A percentile compares a stretch with the other conserved stretches of the same genome.
phyloP scores from a whole-genome alignment of 176 grass and related monocot species.

The Aegilops speltoides region DNA sequence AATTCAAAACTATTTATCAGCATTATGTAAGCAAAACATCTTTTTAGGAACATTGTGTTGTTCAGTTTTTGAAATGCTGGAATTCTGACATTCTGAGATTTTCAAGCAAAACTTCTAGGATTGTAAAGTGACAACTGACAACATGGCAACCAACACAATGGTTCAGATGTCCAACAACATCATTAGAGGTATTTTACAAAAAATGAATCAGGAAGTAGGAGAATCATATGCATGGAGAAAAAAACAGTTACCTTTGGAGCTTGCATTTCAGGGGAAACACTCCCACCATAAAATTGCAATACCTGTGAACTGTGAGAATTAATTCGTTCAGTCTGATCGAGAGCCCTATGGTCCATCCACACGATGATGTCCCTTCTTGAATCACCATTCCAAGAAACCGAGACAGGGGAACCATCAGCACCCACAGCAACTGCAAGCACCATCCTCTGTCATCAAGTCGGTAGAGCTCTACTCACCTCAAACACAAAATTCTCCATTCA shows the following conservation, averaged over 20 bases:
- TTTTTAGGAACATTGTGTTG: neutral
- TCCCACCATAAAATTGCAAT: slow-evolving; percentile 86
- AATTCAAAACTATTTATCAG: neutral
- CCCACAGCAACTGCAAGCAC: slow-evolving; percentile 77
- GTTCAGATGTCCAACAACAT: neutral
- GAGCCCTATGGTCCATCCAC: slow-evolving; percentile 97
- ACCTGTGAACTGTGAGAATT: slow-evolving; percentile 68
- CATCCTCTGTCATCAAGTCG: neutral
- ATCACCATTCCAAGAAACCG: slow-evolving; percentile 82
- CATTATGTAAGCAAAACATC: neutral
- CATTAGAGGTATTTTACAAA: neutral
- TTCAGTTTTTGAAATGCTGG: neutral
- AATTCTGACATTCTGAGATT: neutral
- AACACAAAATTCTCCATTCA: neutral
- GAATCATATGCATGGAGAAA: neutral
- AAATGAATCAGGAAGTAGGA: neutral
- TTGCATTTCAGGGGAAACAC: slow-evolving; percentile 95
- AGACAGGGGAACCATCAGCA: slow-evolving; percentile 78
- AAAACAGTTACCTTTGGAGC: slow-evolving; percentile 67
- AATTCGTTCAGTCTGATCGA: slow-evolving; percentile 73
- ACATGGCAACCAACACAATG: neutral
- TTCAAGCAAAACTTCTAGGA: neutral
- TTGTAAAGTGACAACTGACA: neutral
- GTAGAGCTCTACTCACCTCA: neutral
- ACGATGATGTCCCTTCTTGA: slow-evolving; percentile 84